Conservation (phyloP, 352 stramenopile genomes). For the Phytophthora melonis region DNA sequence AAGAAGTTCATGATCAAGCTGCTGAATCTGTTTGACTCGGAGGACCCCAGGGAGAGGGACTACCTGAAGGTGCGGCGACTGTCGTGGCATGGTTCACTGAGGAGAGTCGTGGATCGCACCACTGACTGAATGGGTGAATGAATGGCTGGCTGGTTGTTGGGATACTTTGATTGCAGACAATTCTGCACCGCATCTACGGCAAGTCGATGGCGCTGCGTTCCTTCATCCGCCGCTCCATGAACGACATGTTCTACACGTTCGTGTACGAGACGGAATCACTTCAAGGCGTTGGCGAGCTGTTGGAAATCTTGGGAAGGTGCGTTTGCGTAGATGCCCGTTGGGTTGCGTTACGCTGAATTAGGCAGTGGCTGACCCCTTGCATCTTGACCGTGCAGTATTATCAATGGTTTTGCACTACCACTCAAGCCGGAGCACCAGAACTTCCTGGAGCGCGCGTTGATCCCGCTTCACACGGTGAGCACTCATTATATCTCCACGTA, state of each 20-base stretch:
- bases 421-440: conserved; percentile 98
- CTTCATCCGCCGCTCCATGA: conserved; percentile 98
- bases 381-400: conserved; percentile 88
- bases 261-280: conserved; percentile 97
- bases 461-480: conserved; percentile 97
- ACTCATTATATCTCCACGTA: conserved; percentile 55
- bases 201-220: conserved; percentile 98
- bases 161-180: conserved; percentile 71
- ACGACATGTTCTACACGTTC: conserved; percentile 98
- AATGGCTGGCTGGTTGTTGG: not conserved
- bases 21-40: conserved; percentile 88
- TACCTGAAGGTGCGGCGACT: conserved; percentile 93
- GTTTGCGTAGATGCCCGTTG: not conserved
- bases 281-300: conserved; percentile 97
- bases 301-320: conserved; percentile 97
- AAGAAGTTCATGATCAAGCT: conserved; percentile 97
- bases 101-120: too few relatives aligned
- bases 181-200: conserved; percentile 99
- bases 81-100: not conserved
- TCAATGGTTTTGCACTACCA: conserved; percentile 99
- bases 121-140: not conserved
- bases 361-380: conserved; percentile 2
- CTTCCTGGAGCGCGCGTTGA: conserved; percentile 94
- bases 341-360: conserved; percentile 1
- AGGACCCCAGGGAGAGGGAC: conserved; percentile 98